Conservation (phyloP, 495 filamentous ascomycete species). For the Penicillium waksmanii region DNA sequence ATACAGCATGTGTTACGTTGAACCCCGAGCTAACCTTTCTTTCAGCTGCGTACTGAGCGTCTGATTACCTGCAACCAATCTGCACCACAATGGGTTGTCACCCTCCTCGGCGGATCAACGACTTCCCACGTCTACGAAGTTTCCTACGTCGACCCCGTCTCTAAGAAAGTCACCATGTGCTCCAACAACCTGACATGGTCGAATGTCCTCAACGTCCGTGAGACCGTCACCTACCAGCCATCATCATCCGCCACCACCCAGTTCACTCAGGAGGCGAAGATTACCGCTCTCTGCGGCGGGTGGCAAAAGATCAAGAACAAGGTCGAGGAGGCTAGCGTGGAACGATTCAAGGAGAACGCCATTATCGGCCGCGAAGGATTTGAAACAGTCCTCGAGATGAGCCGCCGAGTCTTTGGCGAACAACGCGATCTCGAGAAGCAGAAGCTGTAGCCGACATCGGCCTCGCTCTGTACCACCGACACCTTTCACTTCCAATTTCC, state of each 20-base stretch:
- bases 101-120: constrained; percentile 70
- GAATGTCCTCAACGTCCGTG: constrained; percentile 84
- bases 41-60: constrained; percentile 88
- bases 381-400: constrained; percentile 92
- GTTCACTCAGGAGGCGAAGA: constrained; percentile 86
- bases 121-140: constrained; percentile 91
- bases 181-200: constrained; percentile 88
- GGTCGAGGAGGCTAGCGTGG: constrained; percentile 89
- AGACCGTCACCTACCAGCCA: constrained; percentile 85
- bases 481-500: not conserved
- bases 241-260: constrained; percentile 65
- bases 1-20: not conserved
- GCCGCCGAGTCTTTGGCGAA: constrained; percentile 87
- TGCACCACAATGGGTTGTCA: constrained; percentile 82
- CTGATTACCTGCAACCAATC: constrained; percentile 94
- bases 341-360: constrained; percentile 89
- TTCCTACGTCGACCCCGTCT: constrained; percentile 83
- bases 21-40: constrained; percentile 15
- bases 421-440: constrained; percentile 68
- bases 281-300: constrained; percentile 91
- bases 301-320: constrained; percentile 94
- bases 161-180: constrained; percentile 90
- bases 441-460: constrained; percentile 24
- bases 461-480: not conserved
- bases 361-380: constrained; percentile 87